A percentile compares a stretch with the other conserved stretches of the same genome.
Evolutionary conservation across 2,329 filamentous ascomycete genomes (phyloP).

Genomic region (Penicillium brevicompactum): DNA sequence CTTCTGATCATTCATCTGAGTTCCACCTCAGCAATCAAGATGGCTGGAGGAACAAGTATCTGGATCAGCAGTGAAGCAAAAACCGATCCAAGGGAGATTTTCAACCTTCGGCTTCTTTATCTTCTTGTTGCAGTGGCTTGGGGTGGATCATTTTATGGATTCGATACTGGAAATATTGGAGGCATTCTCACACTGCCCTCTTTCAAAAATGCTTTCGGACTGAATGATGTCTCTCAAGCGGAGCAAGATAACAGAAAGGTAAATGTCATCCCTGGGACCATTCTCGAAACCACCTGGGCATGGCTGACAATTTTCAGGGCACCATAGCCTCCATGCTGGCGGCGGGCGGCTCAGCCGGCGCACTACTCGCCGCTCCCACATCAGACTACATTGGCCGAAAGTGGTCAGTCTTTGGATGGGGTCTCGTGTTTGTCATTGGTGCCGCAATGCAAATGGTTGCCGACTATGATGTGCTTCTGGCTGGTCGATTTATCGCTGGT

Average conservation of each 20-base stretch:
- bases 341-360: slow-evolving; percentile 41
- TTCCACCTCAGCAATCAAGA: slow-evolving; percentile 10
- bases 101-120: slow-evolving; percentile 38
- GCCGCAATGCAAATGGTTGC: slow-evolving; percentile 41
- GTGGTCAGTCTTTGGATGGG: slow-evolving; percentile 36
- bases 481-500: slow-evolving; percentile 41
- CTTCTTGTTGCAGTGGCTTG: slow-evolving; percentile 38
- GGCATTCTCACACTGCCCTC: slow-evolving; percentile 41
- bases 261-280: neutral
- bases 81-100: slow-evolving; percentile 41
- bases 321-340: slow-evolving; percentile 30
- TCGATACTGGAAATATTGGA: slow-evolving; percentile 45
- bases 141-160: slow-evolving; percentile 44
- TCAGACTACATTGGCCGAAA: slow-evolving; percentile 43
- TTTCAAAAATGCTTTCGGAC: slow-evolving; percentile 40
- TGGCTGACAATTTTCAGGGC: slow-evolving; percentile 4
- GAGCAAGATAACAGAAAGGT: slow-evolving; percentile 31
- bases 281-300: no score
- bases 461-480: slow-evolving; percentile 38
- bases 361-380: slow-evolving; percentile 39
- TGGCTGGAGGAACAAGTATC: slow-evolving; percentile 44
- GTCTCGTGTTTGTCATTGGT: slow-evolving; percentile 36
- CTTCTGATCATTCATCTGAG: neutral
- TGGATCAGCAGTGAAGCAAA: slow-evolving; percentile 42
- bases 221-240: slow-evolving; percentile 30